Evolutionary conservation across 2,329 filamentous ascomycete genomes (phyloP), one percentile per base, ranked within the genome.

Genomic region (Gaeumannomyces tritici): DNA sequence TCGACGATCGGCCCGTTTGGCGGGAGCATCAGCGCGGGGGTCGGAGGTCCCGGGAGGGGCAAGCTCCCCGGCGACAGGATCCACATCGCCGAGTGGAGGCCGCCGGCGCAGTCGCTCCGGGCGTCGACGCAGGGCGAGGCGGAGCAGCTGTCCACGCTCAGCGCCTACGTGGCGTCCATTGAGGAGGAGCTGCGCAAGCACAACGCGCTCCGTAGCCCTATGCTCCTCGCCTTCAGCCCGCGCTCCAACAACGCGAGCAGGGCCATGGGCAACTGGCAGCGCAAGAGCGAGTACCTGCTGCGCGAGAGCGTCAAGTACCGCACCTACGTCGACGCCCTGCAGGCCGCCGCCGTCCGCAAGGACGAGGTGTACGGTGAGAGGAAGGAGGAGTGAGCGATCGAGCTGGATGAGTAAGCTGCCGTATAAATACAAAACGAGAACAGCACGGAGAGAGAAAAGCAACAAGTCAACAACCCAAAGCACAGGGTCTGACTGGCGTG

Each of bases 241-340:
- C 85, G 92, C 33, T 89, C 93, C 65, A 82, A 85, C 51, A 98
- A 98, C 70, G 84, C 88, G 21, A 80, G 79, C 65, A 93, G 89
- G 74, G 91, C 93, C 21, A 93, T 98, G 89, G 83, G 88, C 26
- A 99, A 99, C 74, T 99, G 95, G 93, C 93, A 99, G 79, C 87
- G 89, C 71, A 98, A 98, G 78, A 96, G 91, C 62, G 88, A 90
- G 33, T 96, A 98, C 72, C 78, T 99, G 55, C 81, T 98, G 15
- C 83, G 90, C 47, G 95, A 99, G 77, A 97, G 96, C 73, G 92
- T 98, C 74, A 98, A 98, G 75, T 98, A 96, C 77, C 83, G 89
- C 64, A 98, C 93, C 0, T 99, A 98, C 71, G 93, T 97, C 67
- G 95, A 98, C 73, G 88, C 86, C 42, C 77, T 99, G 60, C 81